Conservation (phyloP, 2,329 filamentous ascomycete genomes). For the Aspergillus pseudonomiae region DNA sequence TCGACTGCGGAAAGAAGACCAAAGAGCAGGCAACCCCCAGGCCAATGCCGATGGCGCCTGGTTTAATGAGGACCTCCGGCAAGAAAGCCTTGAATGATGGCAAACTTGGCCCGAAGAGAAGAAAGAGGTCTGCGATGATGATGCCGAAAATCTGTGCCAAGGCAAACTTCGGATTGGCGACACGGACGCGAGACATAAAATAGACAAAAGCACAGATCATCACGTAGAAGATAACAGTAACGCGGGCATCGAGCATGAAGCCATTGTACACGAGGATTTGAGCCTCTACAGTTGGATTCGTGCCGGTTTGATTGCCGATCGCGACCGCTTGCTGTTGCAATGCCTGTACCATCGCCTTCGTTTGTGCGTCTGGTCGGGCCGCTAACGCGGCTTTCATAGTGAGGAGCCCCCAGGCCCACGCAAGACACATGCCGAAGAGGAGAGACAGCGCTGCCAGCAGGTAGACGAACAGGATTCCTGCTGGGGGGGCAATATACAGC, state of each 20-base stretch:
- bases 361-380: slow-evolving; percentile 43
- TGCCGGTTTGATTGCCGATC: slow-evolving; percentile 39
- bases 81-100: slow-evolving; percentile 45
- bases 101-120: slow-evolving; percentile 48
- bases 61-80: slow-evolving; percentile 45
- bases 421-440: slow-evolving; percentile 50
- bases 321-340: slow-evolving; percentile 37
- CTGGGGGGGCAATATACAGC: slow-evolving; percentile 50
- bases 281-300: slow-evolving; percentile 31
- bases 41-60: slow-evolving; percentile 50
- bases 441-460: slow-evolving; percentile 47
- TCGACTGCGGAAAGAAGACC: slow-evolving; percentile 54
- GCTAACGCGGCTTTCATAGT: slow-evolving; percentile 53
- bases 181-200: slow-evolving; percentile 46
- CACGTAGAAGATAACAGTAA: slow-evolving; percentile 40
- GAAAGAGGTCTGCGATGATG: slow-evolving; percentile 50
- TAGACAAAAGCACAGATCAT: slow-evolving; percentile 51
- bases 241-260: slow-evolving; percentile 51
- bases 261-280: slow-evolving; percentile 46
- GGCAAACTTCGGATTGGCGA: slow-evolving; percentile 50
- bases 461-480: slow-evolving; percentile 50
- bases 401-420: slow-evolving; percentile 54
- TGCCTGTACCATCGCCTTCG: slow-evolving; percentile 34
- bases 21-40: slow-evolving; percentile 48
- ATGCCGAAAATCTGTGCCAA: slow-evolving; percentile 52